phyloP scores from a whole-genome alignment of 169 alveolate species.

The Plasmodium chabaudi region DNA sequence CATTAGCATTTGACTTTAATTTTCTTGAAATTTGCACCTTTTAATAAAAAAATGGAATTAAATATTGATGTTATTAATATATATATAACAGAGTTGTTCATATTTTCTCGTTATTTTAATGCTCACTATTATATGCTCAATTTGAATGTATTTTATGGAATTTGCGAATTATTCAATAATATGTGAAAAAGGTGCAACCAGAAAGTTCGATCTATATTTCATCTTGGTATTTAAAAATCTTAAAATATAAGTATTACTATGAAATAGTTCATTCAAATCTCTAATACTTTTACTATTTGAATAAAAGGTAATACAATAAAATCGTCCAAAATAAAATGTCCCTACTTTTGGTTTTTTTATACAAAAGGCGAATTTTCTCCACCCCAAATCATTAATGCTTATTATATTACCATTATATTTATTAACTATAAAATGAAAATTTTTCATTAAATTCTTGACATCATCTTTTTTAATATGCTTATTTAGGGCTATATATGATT shows the following conservation, averaged over 20 bases:
- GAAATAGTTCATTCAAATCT: conserved; percentile 82
- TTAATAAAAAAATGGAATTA: no score
- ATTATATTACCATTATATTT: conserved; percentile 73
- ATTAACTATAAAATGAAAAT: conserved; percentile 60
- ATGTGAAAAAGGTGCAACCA: conserved; percentile 85
- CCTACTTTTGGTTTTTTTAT: conserved; percentile 87
- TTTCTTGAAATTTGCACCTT: no score
- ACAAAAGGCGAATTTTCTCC: conserved; percentile 78
- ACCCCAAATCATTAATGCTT: conserved; percentile 74
- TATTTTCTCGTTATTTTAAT: conserved; percentile 16
- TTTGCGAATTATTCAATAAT: conserved; percentile 61
- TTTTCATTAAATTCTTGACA: conserved; percentile 75
- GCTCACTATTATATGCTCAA: conserved; percentile 18
- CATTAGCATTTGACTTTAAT: no score
- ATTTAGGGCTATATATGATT: conserved; percentile 66
- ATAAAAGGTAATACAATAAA: conserved; percentile 84
- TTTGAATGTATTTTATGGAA: conserved; percentile 16
- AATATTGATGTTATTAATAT: no score
- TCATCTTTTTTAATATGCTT: conserved; percentile 73
- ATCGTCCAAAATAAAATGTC: conserved; percentile 85
- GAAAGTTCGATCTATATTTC: conserved; percentile 85
- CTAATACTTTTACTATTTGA: conserved; percentile 84
- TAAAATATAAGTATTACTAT: conserved; percentile 82
- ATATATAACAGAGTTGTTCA: no score
- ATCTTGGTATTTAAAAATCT: conserved; percentile 83